phyloP scores from a whole-genome alignment of 129 eudicot genomes.

The Artemisia tridentata region DNA sequence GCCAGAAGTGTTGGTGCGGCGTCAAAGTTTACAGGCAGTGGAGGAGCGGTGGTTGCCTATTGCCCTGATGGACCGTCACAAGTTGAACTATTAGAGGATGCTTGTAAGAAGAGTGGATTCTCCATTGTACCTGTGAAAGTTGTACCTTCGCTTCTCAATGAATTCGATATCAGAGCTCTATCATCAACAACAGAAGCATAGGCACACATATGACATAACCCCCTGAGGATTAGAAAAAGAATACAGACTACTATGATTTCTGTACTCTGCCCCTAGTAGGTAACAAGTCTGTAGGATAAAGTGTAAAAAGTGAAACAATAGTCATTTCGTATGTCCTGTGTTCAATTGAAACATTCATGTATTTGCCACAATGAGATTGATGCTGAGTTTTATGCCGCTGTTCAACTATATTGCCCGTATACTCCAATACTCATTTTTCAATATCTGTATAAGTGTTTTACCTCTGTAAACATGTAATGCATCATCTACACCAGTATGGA shows the following conservation, averaged over 20 bases:
- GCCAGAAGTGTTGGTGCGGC: slow-evolving; percentile 89
- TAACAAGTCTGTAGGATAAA: not conserved
- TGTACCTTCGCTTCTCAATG: slow-evolving; percentile 53
- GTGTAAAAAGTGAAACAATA: not conserved
- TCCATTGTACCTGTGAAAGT: slow-evolving; percentile 49
- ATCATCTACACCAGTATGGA: no score
- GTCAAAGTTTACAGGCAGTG: slow-evolving; percentile 91
- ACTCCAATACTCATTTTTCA: no score
- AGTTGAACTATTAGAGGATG: slow-evolving; percentile 60
- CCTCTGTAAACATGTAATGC: no score
- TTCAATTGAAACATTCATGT: not conserved
- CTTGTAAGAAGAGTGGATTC: slow-evolving; percentile 65
- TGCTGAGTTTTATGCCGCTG: not conserved
- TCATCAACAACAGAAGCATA: slow-evolving; percentile 14
- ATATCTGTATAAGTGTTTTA: no score
- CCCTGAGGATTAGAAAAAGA: no score
- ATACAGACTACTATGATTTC: not conserved
- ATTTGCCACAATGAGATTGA: not conserved
- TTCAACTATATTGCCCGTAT: no score
- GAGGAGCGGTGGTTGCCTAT: slow-evolving; percentile 91
- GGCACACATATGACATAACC: not conserved
- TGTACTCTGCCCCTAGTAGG: not conserved
- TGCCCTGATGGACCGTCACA: slow-evolving; percentile 83
- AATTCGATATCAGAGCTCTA: slow-evolving; percentile 43
- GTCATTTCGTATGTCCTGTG: not conserved